Evolutionary conservation across 495 filamentous ascomycete species (phyloP).

Genomic region (Eremomyces bilateralis): DNA sequence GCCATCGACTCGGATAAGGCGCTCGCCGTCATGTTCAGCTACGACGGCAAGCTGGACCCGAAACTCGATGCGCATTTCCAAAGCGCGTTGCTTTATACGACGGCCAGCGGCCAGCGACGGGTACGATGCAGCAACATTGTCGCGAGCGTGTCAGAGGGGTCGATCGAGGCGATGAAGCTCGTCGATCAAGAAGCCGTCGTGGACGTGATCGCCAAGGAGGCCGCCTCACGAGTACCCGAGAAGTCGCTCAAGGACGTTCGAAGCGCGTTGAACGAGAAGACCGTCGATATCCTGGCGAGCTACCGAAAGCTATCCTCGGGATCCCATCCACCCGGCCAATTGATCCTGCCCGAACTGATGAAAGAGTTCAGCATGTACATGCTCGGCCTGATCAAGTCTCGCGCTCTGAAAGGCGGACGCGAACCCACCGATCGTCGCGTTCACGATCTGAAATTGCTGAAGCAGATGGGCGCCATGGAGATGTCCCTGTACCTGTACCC

Average conservation of each 20-base stretch:
- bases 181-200: constrained; percentile 90
- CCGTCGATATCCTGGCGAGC: constrained; percentile 77
- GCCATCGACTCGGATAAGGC: constrained; percentile 86
- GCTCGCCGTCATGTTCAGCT: constrained; percentile 76
- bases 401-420: constrained; percentile 79
- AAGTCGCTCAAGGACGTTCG: constrained; percentile 71
- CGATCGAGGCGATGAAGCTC: constrained; percentile 67
- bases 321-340: constrained; percentile 74
- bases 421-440: constrained; percentile 84
- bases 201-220: constrained; percentile 79
- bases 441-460: constrained; percentile 78
- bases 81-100: constrained; percentile 83
- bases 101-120: constrained; percentile 67
- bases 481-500: constrained; percentile 89
- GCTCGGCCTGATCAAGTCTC: constrained; percentile 74
- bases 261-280: constrained; percentile 70
- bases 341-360: constrained; percentile 85
- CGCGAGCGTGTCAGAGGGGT: constrained; percentile 69
- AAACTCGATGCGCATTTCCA: constrained; percentile 98
- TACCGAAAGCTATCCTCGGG: constrained; percentile 81
- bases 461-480: constrained; percentile 65
- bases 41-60: constrained; percentile 90
- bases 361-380: constrained; percentile 98
- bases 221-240: constrained; percentile 60
- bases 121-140: constrained; percentile 88